Percentiles rank a stretch among this genome's conserved stretches.
These are phyloP conservation scores for Gossypioides kirkii DNA, from an alignment of 345 rosid genomes.

Conservation along the genomic window DNA sequence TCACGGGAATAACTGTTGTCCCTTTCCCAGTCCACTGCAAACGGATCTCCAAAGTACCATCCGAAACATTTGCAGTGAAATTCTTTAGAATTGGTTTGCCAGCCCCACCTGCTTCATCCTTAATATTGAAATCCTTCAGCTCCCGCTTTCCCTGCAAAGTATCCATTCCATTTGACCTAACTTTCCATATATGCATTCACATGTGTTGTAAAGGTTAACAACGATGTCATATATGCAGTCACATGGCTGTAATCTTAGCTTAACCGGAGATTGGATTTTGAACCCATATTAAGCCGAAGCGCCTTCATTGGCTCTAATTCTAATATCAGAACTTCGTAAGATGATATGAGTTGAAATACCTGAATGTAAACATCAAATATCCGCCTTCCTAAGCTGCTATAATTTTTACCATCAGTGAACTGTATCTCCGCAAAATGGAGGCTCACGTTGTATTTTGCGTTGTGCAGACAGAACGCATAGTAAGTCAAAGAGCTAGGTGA, in stretches of 20 bases:
- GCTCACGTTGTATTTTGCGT: constrained; percentile 44
- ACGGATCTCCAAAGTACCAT: constrained; percentile 47
- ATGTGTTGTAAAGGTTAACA: too few relatives aligned
- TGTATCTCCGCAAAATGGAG: constrained; percentile 27
- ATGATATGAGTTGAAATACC: constrained; percentile 26
- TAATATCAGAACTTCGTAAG: background rate
- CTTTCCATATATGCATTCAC: background rate
- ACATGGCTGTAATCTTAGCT: too few relatives aligned
- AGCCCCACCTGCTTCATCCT: constrained; percentile 43
- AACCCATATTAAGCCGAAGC: too few relatives aligned
- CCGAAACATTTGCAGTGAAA: constrained; percentile 23
- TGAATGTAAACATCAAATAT: constrained; percentile 59
- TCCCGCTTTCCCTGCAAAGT: constrained; percentile 37
- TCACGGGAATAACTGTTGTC: constrained; percentile 41
- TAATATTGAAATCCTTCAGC: constrained; percentile 48
- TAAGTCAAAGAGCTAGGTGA: constrained; percentile 52
- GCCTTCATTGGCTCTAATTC: background rate
- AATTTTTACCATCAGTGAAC: constrained; percentile 34
- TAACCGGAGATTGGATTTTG: too few relatives aligned
- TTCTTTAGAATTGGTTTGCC: constrained; percentile 30
- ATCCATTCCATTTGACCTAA: background rate
- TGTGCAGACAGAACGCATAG: constrained; percentile 51
- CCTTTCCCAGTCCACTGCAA: constrained; percentile 69
- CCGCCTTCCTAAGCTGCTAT: constrained; percentile 39
- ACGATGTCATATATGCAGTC: too few relatives aligned